Conservation (phyloP, 2,329 filamentous ascomycete species). For the Keithomyces neogunnii region DNA sequence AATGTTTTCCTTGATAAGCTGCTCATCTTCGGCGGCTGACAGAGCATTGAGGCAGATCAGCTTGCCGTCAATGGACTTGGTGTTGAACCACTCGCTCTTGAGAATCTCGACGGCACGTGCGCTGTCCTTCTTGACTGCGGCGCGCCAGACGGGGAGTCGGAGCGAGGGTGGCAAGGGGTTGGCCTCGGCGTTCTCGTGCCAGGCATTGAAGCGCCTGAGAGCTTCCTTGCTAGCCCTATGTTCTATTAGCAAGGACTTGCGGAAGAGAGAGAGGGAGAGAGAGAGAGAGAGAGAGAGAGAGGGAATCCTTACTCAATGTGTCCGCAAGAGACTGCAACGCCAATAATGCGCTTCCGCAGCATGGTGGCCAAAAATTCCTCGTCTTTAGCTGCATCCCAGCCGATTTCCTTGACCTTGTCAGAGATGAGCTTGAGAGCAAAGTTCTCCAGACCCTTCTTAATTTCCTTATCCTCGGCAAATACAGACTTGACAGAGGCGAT, state of each 20-base stretch:
- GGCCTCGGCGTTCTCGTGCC: constrained; percentile 58
- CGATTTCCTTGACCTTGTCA: constrained; percentile 67
- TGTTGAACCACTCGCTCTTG: constrained; percentile 76
- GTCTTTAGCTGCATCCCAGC: constrained; percentile 71
- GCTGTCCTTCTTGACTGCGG: constrained; percentile 63
- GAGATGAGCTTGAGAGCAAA: constrained; percentile 73
- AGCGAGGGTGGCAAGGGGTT: constrained; percentile 73
- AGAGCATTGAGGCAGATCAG: constrained; percentile 74
- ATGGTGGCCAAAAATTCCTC: constrained; percentile 80
- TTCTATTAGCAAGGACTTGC: background rate
- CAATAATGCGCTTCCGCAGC: constrained; percentile 73
- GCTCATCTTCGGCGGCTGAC: constrained; percentile 60
- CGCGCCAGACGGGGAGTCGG: constrained; percentile 70
- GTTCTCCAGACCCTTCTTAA: constrained; percentile 65
- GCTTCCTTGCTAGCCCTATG: constrained; percentile 62
- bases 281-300: background rate
- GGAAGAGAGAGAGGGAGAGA: background rate
- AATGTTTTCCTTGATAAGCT: constrained; percentile 57
- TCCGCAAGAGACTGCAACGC: constrained; percentile 64
- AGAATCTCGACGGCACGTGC: constrained; percentile 62
- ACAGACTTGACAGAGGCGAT: constrained; percentile 73
- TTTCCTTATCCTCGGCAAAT: constrained; percentile 66
- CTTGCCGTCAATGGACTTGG: constrained; percentile 82
- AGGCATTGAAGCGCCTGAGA: constrained; percentile 71
- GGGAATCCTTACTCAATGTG: constrained; percentile 58